These are phyloP conservation scores for Cadophora sp. DNA, from an alignment of 2,329 filamentous ascomycete genomes.

Conservation along the genomic window DNA sequence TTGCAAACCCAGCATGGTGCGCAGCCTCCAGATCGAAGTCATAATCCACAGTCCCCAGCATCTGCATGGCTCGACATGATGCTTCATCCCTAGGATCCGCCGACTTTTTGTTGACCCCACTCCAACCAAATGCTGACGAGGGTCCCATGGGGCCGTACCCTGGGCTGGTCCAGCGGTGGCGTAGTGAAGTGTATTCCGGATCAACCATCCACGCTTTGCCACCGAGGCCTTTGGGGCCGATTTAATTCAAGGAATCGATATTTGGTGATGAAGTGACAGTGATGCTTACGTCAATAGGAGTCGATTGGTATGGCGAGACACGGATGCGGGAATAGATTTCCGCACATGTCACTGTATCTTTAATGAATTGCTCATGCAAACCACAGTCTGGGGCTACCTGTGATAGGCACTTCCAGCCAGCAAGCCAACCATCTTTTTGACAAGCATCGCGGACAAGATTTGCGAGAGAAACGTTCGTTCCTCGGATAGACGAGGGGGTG, in stretches of 20 bases:
- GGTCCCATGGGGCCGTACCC: constrained; percentile 3
- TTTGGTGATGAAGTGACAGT: neutral
- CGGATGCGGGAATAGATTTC: neutral
- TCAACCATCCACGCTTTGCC: constrained; percentile 16
- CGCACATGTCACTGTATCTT: neutral
- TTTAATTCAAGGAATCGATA: constrained; percentile 5
- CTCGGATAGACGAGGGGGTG: neutral
- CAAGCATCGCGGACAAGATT: neutral
- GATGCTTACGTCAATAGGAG: constrained; percentile 1
- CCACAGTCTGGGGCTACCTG: neutral
- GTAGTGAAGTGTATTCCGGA: neutral
- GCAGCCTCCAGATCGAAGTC: constrained; percentile 4
- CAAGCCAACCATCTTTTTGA: neutral
- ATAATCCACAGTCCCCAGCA: constrained; percentile 15
- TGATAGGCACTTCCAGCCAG: neutral
- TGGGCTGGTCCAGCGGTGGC: neutral
- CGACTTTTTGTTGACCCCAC: constrained; percentile 3
- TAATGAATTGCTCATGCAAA: neutral
- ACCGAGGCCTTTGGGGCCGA: constrained; percentile 11
- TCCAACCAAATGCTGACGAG: constrained; percentile 5
- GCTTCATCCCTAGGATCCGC: neutral
- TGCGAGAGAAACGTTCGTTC: neutral
- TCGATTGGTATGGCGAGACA: neutral
- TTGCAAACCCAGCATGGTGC: constrained; percentile 5
- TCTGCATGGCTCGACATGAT: constrained; percentile 5